Evolutionary conservation across 176 grass and related monocot species (phyloP).

Genomic region (Poa pratensis): DNA sequence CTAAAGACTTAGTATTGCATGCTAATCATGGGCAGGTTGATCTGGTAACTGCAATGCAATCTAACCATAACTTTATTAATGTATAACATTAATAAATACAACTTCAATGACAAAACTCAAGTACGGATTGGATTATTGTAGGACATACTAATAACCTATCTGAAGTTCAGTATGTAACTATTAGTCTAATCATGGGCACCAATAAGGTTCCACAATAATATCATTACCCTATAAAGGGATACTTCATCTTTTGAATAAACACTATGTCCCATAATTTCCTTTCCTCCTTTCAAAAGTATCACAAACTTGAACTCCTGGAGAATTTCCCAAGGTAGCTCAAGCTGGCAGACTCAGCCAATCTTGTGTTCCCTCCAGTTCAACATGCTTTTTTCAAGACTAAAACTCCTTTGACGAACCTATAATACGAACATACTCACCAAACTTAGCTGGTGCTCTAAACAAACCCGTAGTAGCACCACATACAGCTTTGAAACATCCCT

Average conservation of each 20-base stretch:
- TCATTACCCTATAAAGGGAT: too few species aligned
- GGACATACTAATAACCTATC: too few species aligned
- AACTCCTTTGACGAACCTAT: conserved; percentile 70
- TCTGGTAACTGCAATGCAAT: too few species aligned
- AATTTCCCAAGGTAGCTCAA: conserved; percentile 52
- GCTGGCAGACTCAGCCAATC: conserved; percentile 68
- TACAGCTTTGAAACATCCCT: conserved; percentile 25
- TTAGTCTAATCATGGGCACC: too few species aligned
- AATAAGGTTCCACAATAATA: too few species aligned
- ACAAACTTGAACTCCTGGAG: conserved; percentile 68
- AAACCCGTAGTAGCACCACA: conserved; percentile 58
- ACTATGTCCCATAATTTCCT: conserved; percentile 70
- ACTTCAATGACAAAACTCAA: too few species aligned
- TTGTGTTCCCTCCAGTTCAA: conserved; percentile 68
- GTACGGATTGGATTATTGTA: too few species aligned
- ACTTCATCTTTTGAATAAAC: background rate
- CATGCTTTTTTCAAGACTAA: conserved; percentile 62
- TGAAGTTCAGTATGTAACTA: too few species aligned
- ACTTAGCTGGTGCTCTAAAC: conserved; percentile 79
- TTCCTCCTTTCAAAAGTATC: conserved; percentile 50
- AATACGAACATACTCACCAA: conserved; percentile 74
- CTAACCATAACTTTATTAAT: too few species aligned
- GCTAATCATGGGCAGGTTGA: too few species aligned
- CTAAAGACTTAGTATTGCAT: too few species aligned
- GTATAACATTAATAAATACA: too few species aligned